Base-by-base conservation (phyloP, 192 early-diverging fungal species). In the Linnemannia exigua region DNA sequence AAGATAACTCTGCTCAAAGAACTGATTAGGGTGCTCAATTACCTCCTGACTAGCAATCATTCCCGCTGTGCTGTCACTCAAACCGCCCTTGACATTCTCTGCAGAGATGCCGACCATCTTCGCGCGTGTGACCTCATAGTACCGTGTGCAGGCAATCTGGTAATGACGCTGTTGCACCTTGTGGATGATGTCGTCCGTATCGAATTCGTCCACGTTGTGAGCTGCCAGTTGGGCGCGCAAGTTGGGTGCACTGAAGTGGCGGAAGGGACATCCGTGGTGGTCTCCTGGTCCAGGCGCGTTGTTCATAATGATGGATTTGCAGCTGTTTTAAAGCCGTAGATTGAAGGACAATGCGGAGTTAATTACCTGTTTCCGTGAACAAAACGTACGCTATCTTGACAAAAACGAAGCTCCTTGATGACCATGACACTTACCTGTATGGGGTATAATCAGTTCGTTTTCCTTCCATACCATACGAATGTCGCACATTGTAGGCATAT, bases 381-480 rank as follows among this genome's bases (percentile, higher is more conserved):
- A 33, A 74, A 69, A 37, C 25, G n/a, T n/a, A n/a, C n/a, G n/a
- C n/a, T n/a, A n/a, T n/a, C n/a, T n/a, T n/a, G n/a, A 69, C 38
- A 50, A 22, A 5, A 4, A 5, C 25, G 25, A 33, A 17, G 0
- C 28, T 14, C 16, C 8, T 5, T 1, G 22, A 74, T 31, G 35
- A 35, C 1, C 28, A 15, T 16, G 7, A 28, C 36, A 75, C 61
- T 70, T 91, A 93, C 92, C 88, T 91, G 76, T 94, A 97, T 20
- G 96, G 93, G 41, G 88, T 88, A 82, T 96, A 97, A 89, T 96
- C 89, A 25, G 89, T 89, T 17, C 98, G 94, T 54, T 94, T 95
- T 61, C 98, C 98, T 85, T 99, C 98, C 79, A 94, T 81, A 74
- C 98, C 98, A 86, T 99, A 99, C 89, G 96, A 97, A 91, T 98